Base-by-base conservation (phyloP, 805 yeast species). In the Ogataea pilisensis region DNA sequence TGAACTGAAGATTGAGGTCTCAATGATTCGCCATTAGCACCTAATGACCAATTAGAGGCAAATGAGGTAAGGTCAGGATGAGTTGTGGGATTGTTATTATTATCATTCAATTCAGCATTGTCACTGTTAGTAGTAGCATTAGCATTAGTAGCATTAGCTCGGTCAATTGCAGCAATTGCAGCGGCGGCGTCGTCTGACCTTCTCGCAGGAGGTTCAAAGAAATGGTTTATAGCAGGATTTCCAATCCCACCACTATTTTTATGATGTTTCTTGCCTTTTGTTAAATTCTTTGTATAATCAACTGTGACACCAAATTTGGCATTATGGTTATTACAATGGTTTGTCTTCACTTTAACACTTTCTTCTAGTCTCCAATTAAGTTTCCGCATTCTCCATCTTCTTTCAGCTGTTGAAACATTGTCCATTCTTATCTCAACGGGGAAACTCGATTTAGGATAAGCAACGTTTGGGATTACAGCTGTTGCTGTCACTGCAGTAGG, bases 351-450 rank as follows among this genome's bases (percentile, higher is more conserved):
- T 53, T 80, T 77, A n/a, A 82, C 73, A 36, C 72, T 74, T 58
- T 93, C 98, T 56, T 91, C 96, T 13, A 93, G 75, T 55, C 87
- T 73, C 98, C 98, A 93, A 42, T 73, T 73, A 31, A 93, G 64
- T 57, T 88, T 86, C 36, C 96, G 72, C 90, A 93, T 82, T 63
- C 95, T 75, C 99, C 99, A 93, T 48, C 96, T 70, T 42, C 76
- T 61, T 42, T 75, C 81, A 11, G 69, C 67, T 5, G 75, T 68
- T 4, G 75, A 61, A 7, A 85, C 76, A 42, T 88, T 85, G 52
- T 88, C 95, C 54, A 93, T 65, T 49, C 81, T 78, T 55, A 93
- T 68, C 56, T 89, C 97, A 18, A 91, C 72, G 0, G 93, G 84
- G 56, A 93, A 87, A 1, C 82, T 72, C 0, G 96, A 83, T 58